Evolutionary conservation across 2,329 filamentous ascomycete species (phyloP), one percentile per base, ranked within the genome.

Genomic region (Venturia aucupariae): DNA sequence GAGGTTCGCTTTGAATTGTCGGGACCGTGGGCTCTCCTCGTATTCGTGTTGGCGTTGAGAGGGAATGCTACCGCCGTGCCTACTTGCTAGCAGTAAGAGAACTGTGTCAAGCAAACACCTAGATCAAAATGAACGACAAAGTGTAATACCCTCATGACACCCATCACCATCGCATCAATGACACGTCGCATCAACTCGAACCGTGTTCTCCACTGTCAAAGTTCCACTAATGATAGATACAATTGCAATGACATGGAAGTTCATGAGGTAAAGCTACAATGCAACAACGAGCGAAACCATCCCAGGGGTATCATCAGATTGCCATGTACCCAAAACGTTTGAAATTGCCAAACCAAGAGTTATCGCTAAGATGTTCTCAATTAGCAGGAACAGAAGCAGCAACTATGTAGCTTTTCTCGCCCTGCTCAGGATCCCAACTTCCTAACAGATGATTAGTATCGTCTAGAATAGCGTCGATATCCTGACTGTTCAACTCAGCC

Each of bases 391-490:
- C 27, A 24, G 46, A 27, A 27, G 46, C 22, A 48, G 22, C 24
- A 17, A 51, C 22, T 15, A 27, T 27, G 22, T 22, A 51, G 24
- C 22, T 51, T 22, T 27, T 51, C 27, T 51, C 24, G 46, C 27
- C 51, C 15, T 57, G 27, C 51, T 57, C 51, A 19, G 27, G 30
- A 35, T 57, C 51, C 51, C 51, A 57, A n/a, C 51, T 57, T 35
- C 51, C 51, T 11, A 57, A 35, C 8, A 57, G 19, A 32, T 32
- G 15, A n/a, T 57, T 35, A n/a, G 15, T 57, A 19, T 57, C 51
- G 19, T 57, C 51, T 35, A 57, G 10, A n/a, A 57, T 32, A 6
- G 17, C 27, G n/a, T 57, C 51, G 19, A 57, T 30, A n/a, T 57
- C 51, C 15, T 35, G 27, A 57, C 51, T 57, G 7, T 57, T 57